Evolutionary conservation across 768 basidiomycete species (phyloP).

Genomic region (Trametes elegans): DNA sequence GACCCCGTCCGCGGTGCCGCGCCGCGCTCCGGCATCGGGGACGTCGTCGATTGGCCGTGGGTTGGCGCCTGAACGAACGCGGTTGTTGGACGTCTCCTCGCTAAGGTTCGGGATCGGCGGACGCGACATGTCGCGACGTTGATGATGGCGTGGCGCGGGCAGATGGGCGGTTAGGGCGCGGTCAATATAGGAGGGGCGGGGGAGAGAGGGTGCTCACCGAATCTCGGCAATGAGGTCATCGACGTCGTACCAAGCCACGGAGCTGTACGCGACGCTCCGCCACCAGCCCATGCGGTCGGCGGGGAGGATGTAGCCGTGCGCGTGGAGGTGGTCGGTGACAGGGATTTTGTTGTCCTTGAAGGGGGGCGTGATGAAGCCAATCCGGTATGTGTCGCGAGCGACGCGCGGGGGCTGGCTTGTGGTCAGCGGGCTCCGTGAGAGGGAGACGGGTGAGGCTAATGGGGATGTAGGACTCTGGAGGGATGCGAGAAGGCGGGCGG

Average conservation of each 20-base stretch:
- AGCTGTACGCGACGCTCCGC: conserved; percentile 63
- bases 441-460: conserved; percentile 29
- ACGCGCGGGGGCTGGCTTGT: conserved; percentile 11
- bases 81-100: conserved; percentile 79
- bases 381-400: conserved; percentile 40
- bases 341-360: conserved; percentile 78
- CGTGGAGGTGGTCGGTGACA: conserved; percentile 76
- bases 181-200: not conserved
- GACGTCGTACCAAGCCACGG: conserved; percentile 71
- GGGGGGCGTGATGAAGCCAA: conserved; percentile 78
- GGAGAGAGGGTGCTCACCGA: conserved; percentile 44
- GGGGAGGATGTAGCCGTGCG: conserved; percentile 68
- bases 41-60: conserved; percentile 64
- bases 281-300: conserved; percentile 72
- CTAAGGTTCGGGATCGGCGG: conserved; percentile 39
- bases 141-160: not conserved
- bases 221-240: conserved; percentile 83
- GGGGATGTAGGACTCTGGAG: conserved; percentile 32
- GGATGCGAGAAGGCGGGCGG: conserved; percentile 52
- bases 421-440: conserved; percentile 11
- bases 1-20: conserved; percentile 61
- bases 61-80: conserved; percentile 66
- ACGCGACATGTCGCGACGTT: not conserved
- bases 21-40: conserved; percentile 65
- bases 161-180: not conserved